These are phyloP conservation scores for Trematosphaeria pertusa DNA, from an alignment of 2,329 filamentous ascomycete species.

Conservation along the genomic window DNA sequence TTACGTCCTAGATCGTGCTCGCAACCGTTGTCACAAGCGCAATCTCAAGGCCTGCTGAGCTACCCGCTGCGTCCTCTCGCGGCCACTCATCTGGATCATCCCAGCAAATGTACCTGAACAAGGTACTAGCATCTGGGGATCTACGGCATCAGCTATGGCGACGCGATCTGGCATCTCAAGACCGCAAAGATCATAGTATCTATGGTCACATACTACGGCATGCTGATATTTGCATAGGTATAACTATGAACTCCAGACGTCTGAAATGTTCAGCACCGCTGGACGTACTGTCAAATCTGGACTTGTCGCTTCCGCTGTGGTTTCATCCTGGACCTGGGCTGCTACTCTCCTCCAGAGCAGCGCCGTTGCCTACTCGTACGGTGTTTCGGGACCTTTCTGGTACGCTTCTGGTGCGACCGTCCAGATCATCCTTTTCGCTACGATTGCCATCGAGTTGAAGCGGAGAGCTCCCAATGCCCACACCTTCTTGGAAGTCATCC, in stretches of 20 bases:
- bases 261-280: slow-evolving; percentile 91
- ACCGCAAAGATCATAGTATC: too few species aligned
- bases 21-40: too few species aligned
- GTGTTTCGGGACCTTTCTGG: slow-evolving; percentile 71
- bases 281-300: slow-evolving; percentile 89
- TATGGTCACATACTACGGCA: too few species aligned
- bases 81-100: too few species aligned
- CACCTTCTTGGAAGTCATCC: slow-evolving; percentile 81
- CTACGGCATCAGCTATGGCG: too few species aligned
- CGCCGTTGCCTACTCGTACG: slow-evolving; percentile 82
- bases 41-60: too few species aligned
- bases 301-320: slow-evolving; percentile 86
- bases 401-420: slow-evolving; percentile 63
- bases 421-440: slow-evolving; percentile 83
- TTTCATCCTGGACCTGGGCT: slow-evolving; percentile 93
- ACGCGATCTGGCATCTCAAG: too few species aligned
- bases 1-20: too few species aligned
- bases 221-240: slow-evolving; percentile 53
- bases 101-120: too few species aligned
- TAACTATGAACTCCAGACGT: slow-evolving; percentile 82
- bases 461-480: slow-evolving; percentile 86
- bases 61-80: too few species aligned
- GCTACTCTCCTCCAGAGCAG: slow-evolving; percentile 81
- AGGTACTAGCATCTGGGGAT: too few species aligned
- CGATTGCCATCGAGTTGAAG: slow-evolving; percentile 89